Base-by-base conservation (phyloP, 768 basidiomycete species). In the Amanita rimosa region DNA sequence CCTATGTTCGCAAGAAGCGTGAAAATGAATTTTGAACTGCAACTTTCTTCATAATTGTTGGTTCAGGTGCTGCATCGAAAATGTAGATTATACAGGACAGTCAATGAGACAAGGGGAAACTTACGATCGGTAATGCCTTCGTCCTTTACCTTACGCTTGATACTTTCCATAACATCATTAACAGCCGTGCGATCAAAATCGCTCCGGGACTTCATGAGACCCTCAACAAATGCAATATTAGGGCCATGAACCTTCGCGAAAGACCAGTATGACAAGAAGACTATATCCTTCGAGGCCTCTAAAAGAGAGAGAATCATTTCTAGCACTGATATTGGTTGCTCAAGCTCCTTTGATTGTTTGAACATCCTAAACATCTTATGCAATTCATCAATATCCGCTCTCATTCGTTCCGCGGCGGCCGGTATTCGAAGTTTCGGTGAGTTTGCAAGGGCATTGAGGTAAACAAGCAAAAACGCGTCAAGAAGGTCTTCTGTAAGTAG, bases 171-270 rank as follows among this genome's bases (percentile, higher is more conserved):
- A 27, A 95, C 85, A 51, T 98, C 94, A 56, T 70, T 84, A 14
- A 83, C 87, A 11, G 81, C 79, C 1, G 84, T 80, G n/a, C 91
- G 78, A 64, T 96, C 93, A 47, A 97, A 70, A 64, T 99, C 94
- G 48, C 86, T 85, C 45, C 96, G 75, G 4, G 86, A 81, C 61
- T 83, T 88, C 76, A 98, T 85, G 40, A 99, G 60, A 7, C 83
- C 79, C 62, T 98, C 95, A 26, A 96, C 85, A 58, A 96, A 98
- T 1, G 81, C 73, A 36, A 96, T 73, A 56, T 94, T 93, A 21
- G 95, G 92, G 4, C 96, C 96, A 63, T 95, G 86, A 19, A 85
- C 81, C 59, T 89, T 89, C 14, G 93, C 94, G 63, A 99, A 98
- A 3, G 79, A 71, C 83, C 88, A 96, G 64, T 86, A 96, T 9